Evolutionary conservation across 2,329 filamentous ascomycete species (phyloP).

Genomic region (Fusarium xyrophilum): DNA sequence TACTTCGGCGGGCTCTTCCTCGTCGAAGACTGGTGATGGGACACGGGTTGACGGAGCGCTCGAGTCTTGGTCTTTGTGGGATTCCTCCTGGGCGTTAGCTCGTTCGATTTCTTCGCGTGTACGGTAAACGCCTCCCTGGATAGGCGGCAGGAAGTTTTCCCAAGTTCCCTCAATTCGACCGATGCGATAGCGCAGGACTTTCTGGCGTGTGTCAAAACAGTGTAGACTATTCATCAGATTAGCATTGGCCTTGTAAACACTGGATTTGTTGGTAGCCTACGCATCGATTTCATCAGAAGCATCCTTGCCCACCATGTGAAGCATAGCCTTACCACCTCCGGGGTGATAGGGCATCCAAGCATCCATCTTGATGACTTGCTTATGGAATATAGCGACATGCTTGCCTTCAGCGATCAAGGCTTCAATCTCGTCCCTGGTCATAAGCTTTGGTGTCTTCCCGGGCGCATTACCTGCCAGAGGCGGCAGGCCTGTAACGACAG

Average conservation of each 20-base stretch:
- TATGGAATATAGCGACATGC: conserved; percentile 80
- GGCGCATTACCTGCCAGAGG: conserved; percentile 17
- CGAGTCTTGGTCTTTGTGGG: conserved; percentile 40
- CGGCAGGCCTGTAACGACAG: conserved; percentile 36
- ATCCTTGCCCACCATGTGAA: conserved; percentile 92
- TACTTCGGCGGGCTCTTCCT: conserved; percentile 42
- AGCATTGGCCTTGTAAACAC: neutral
- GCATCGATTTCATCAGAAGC: conserved; percentile 93
- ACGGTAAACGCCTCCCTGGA: conserved; percentile 85
- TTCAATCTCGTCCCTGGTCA: conserved; percentile 59
- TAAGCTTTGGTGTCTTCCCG: conserved; percentile 46
- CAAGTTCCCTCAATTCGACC: conserved; percentile 82
- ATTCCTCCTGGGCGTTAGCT: conserved; percentile 20
- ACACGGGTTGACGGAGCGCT: conserved; percentile 62
- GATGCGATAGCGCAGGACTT: conserved; percentile 84
- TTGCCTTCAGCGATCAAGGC: conserved; percentile 82
- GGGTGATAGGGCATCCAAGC: conserved; percentile 90
- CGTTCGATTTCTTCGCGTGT: conserved; percentile 48
- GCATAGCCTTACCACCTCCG: conserved; percentile 87
- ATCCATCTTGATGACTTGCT: conserved; percentile 84
- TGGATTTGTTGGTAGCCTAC: conserved; percentile 59
- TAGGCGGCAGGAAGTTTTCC: conserved; percentile 88
- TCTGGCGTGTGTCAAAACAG: conserved; percentile 74
- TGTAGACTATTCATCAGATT: conserved; percentile 69
- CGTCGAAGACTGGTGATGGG: conserved; percentile 60